Percentiles rank a stretch among this genome's conserved stretches.
Evolutionary conservation across 1,139 yeast genomes (phyloP).

Genomic region (Hyphopichia burtonii): DNA sequence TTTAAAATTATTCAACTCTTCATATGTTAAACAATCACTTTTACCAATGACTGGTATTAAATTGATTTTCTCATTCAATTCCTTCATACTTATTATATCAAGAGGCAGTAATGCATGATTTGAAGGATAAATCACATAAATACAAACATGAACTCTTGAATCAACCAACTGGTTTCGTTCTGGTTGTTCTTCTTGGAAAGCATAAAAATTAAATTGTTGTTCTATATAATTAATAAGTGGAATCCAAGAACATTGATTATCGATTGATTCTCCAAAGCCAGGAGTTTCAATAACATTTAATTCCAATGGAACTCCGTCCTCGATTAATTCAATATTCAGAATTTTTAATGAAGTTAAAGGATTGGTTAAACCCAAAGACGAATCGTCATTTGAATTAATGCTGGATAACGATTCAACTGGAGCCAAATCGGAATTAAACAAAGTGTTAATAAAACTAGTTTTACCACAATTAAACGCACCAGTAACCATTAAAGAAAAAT

Average conservation of each 20-base stretch:
- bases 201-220: constrained; percentile 55
- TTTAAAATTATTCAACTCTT: constrained; percentile 45
- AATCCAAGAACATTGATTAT: constrained; percentile 56
- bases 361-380: background rate
- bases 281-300: constrained; percentile 46
- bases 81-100: constrained; percentile 70
- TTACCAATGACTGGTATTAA: constrained; percentile 76
- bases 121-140: constrained; percentile 67
- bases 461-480: constrained; percentile 83
- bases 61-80: constrained; percentile 62
- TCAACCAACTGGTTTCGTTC: constrained; percentile 49
- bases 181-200: constrained; percentile 75
- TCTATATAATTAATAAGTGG: constrained; percentile 60
- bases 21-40: constrained; percentile 61
- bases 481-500: constrained; percentile 65
- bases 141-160: constrained; percentile 70
- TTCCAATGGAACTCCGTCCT: constrained; percentile 49
- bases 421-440: constrained; percentile 26
- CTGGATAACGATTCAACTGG: background rate
- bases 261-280: constrained; percentile 29
- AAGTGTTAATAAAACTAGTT: constrained; percentile 70
- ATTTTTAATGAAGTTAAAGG: constrained; percentile 34
- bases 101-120: constrained; percentile 52
- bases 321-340: constrained; percentile 45
- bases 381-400: background rate